Evolutionary conservation across 2,329 filamentous ascomycete genomes (phyloP).

Genomic region (Colletotrichum sp.): DNA sequence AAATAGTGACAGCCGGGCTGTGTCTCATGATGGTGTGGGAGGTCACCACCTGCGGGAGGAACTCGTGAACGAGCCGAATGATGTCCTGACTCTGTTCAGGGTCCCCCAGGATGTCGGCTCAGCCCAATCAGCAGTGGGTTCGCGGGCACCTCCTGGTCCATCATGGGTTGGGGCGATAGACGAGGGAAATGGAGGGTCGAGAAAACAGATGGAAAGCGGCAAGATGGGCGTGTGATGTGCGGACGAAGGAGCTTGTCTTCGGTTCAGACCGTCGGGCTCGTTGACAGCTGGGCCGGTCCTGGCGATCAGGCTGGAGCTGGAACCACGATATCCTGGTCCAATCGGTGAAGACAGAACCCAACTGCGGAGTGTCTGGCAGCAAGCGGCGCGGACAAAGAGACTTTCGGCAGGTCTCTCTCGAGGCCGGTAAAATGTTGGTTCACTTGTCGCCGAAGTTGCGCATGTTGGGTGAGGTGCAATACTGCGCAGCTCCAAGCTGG

Average conservation of each 20-base stretch:
- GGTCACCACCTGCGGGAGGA: not conserved
- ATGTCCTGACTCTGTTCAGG: conserved; percentile 6
- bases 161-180: not conserved
- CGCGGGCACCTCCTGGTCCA: not conserved
- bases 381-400: not conserved
- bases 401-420: not conserved
- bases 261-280: not conserved
- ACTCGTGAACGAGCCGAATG: conserved; percentile 7
- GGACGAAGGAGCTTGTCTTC: not conserved
- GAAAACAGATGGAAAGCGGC: not conserved
- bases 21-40: conserved; percentile 16
- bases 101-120: not conserved
- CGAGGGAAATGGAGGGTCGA: not conserved
- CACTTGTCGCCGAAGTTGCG: not conserved
- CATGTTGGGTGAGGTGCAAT: not conserved
- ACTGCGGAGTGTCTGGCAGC: conserved; percentile 7
- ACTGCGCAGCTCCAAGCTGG: not conserved
- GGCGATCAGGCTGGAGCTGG: conserved; percentile 12
- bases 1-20: not conserved
- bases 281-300: conserved; percentile 1
- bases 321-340: conserved; percentile 2
- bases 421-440: not conserved
- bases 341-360: not conserved
- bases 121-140: not conserved
- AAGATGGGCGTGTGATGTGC: not conserved